Base-by-base conservation (phyloP, 495 filamentous ascomycete species). In the Talaromyces thailandensis region DNA sequence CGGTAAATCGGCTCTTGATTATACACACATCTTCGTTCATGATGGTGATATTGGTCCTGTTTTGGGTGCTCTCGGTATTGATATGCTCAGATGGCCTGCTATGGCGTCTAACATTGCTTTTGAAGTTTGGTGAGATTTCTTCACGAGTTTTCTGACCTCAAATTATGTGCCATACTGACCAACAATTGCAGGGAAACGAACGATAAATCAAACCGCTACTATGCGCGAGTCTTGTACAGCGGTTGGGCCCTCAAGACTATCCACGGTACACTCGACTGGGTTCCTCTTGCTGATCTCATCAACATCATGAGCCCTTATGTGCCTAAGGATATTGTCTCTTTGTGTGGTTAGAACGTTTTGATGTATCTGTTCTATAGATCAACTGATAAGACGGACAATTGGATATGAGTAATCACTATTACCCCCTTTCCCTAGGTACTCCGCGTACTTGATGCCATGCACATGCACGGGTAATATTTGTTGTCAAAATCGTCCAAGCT, bases 181-280 rank as follows among this genome's bases (percentile, higher is more conserved):
- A 0, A 2, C 3, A 5, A 2, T 35, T 23, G n/a, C 57, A 74
- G 72, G 72, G 63, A 70, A 64, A 72, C 67, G 0, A 52, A 63
- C 0, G 29, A 68, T 9, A 29, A 57, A 5, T 40, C 21, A 11
- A 61, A 29, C 26, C 8, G 65, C 0, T 68, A 71, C 58, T 76
- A 73, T 57, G 73, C 71, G 1, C 67, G 76, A 1, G 76, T 79
- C 2, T 57, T 79, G 29, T 79, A 77, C 58, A 77, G 76, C 28
- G 75, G 76, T n/a, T 68, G 66, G 23, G 61, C 69, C 3, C 58
- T 76, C 11, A 58, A 70, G 56, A 73, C 71, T 11, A 64, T 71
- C 14, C 68, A 75, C 28, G 74, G 73, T 1, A 64, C 62, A 0
- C 64, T 76, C 40, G 73, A 76, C 48, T 76, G 74, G 74, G 62